A percentile compares a stretch with the other conserved stretches of the same genome.
These are phyloP conservation scores for Starmerella powellii DNA, from an alignment of 805 yeast species.

Conservation along the genomic window DNA sequence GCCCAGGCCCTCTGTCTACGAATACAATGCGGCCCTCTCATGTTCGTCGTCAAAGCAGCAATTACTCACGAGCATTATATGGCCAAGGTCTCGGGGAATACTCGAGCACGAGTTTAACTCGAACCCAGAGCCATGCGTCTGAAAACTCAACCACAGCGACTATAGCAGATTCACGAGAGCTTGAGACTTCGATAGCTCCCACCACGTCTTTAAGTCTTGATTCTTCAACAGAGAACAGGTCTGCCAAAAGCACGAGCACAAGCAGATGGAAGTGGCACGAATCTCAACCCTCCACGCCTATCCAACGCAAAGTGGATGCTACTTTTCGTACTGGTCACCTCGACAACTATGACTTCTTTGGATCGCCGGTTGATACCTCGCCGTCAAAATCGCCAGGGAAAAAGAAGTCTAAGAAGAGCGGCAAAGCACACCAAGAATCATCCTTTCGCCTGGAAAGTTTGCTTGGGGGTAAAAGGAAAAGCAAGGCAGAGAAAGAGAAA, in stretches of 20 bases:
- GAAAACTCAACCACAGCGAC: constrained; percentile 5
- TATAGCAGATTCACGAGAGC: constrained; percentile 7
- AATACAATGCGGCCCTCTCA: constrained; percentile 1
- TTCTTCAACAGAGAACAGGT: neutral
- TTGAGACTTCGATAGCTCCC: neutral
- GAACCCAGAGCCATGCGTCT: constrained; percentile 2
- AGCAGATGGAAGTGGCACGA: neutral
- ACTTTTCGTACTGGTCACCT: neutral
- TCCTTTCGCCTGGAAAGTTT: constrained; percentile 30
- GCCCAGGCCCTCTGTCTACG: neutral
- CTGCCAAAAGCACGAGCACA: neutral
- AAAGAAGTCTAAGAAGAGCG: neutral
- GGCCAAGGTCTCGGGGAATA: neutral
- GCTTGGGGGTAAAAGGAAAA: constrained; percentile 24
- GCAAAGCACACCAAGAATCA: constrained; percentile 20
- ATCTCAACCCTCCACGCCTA: neutral
- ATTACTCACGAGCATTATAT: neutral
- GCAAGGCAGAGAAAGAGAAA: constrained; percentile 15
- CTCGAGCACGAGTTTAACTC: neutral
- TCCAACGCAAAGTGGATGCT: neutral
- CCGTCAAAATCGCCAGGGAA: neutral
- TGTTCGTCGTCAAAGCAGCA: constrained; percentile 5
- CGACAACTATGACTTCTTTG: constrained; percentile 3
- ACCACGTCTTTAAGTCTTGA: too few species aligned
- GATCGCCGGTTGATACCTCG: neutral